Evolutionary conservation across 116 monocot species (phyloP).

Genomic region (Papilionanthe hybrid): DNA sequence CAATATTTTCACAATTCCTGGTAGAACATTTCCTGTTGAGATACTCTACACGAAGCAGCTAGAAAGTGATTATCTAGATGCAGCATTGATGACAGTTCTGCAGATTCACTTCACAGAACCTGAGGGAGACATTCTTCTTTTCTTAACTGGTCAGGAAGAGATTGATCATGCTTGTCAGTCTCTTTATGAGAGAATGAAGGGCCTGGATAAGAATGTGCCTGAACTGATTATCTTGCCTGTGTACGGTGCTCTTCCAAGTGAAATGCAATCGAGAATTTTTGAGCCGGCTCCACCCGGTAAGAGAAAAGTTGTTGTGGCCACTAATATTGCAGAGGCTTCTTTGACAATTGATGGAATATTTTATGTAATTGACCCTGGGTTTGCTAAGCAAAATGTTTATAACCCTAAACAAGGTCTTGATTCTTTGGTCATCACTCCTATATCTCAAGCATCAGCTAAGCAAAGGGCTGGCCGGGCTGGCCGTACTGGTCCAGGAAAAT

Average conservation of each 20-base stretch:
- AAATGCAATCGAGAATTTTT: slow-evolving; percentile 97
- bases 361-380: slow-evolving; percentile 96
- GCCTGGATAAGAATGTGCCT: slow-evolving; percentile 83
- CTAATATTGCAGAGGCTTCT: slow-evolving; percentile 96
- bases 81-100: slow-evolving; percentile 80
- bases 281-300: slow-evolving; percentile 88
- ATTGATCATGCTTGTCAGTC: slow-evolving; percentile 96
- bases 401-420: slow-evolving; percentile 93
- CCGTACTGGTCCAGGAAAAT: slow-evolving; percentile 96
- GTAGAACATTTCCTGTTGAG: slow-evolving; percentile 94
- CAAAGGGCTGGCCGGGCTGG: slow-evolving; percentile 96
- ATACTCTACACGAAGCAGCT: slow-evolving; percentile 93
- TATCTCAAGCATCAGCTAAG: slow-evolving; percentile 99
- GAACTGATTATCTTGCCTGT: slow-evolving; percentile 96
- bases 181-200: slow-evolving; percentile 97
- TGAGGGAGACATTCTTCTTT: slow-evolving; percentile 89
- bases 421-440: slow-evolving; percentile 91
- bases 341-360: slow-evolving; percentile 91
- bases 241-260: slow-evolving; percentile 95
- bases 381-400: slow-evolving; percentile 92
- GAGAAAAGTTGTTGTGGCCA: slow-evolving; percentile 95
- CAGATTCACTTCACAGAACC: slow-evolving; percentile 97
- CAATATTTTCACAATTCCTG: slow-evolving; percentile 90
- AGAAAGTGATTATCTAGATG: slow-evolving; percentile 93
- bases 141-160: slow-evolving; percentile 93